Evolutionary conservation across 2,329 filamentous ascomycete species (phyloP), one percentile per base, ranked within the genome.

Genomic region (Coniella vitis): DNA sequence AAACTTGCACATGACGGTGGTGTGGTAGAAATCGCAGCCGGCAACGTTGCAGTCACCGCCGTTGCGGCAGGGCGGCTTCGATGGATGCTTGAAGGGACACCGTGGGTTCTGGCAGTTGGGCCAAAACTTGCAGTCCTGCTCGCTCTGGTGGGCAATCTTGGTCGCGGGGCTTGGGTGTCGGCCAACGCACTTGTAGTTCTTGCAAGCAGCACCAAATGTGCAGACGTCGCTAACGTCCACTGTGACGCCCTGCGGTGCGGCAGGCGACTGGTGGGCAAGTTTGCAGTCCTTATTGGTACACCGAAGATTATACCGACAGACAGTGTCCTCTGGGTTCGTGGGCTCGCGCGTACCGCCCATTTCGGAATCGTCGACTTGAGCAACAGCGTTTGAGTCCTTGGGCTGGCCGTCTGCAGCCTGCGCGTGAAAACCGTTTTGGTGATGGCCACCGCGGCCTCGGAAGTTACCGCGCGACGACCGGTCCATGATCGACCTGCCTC

Each of bases 241-340:
- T 0, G 83, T 76, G 2, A 78, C 79, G 22, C 86, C 87, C 2
- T 85, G 84, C 3, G 88, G 86, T 29, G 91, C 90, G 2, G 87
- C 90, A 2, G 93, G 90, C 14, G 90, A 95, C 69, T 96, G 91
- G 62, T 98, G 93, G 16, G 89, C 93, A 65, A 89, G 98, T 56
- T 84, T 86, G 70, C 93, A 98, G 54, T 94, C 87, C 57, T 81
- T 82, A 67, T 94, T 94, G 35, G 86, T 87, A 72, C 93, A 98
- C 55, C 79, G 75, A 47, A 93, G 73, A 69, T 97, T 96, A 73
- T 83, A 98, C 61, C 86, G 88, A 79, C 93, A 98, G 54, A 91
- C 73, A 13, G 75, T 86, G 42, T 87, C 79, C 5, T 82, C 76
- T n/a, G 73, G 70, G 60, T 74, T 80, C 34, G 62, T 76, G 58